Evolutionary conservation across 2,329 filamentous ascomycete genomes (phyloP).

Genomic region (Simplicillium sp.): DNA sequence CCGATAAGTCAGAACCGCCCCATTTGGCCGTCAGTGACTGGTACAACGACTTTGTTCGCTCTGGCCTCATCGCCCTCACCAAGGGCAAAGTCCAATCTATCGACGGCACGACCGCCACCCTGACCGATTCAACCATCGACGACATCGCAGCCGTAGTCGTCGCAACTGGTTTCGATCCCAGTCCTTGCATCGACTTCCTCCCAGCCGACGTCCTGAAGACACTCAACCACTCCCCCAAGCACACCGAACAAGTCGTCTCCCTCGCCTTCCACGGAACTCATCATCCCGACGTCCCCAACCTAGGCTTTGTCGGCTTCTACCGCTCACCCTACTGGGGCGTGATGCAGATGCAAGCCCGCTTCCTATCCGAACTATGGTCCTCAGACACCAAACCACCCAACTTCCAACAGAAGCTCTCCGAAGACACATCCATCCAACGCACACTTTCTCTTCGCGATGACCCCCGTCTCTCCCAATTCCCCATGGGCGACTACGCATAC

Average conservation of each 20-base stretch:
- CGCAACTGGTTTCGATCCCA: conserved; percentile 66
- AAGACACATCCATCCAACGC: conserved; percentile 33
- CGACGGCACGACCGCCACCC: conserved; percentile 22
- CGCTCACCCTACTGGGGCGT: conserved; percentile 78
- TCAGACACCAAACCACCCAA: conserved; percentile 12
- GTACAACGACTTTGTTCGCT: conserved; percentile 66
- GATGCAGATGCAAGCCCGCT: conserved; percentile 76
- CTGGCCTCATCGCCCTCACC: conserved; percentile 44
- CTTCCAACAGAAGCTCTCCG: conserved; percentile 28
- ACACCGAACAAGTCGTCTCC: conserved; percentile 50
- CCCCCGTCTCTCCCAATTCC: conserved; percentile 57
- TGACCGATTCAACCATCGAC: conserved; percentile 27
- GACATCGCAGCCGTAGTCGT: conserved; percentile 60
- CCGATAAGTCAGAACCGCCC: conserved; percentile 40
- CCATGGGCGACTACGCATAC: conserved; percentile 74
- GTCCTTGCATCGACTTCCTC: conserved; percentile 55
- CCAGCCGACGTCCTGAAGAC: conserved; percentile 41
- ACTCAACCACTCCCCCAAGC: conserved; percentile 46
- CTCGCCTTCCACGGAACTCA: conserved; percentile 60
- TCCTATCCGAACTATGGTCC: conserved; percentile 54
- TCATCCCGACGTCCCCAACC: conserved; percentile 47
- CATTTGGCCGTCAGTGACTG: conserved; percentile 62
- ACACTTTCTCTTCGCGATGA: conserved; percentile 42
- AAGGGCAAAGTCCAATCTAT: conserved; percentile 34
- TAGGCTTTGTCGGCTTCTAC: conserved; percentile 80